phyloP scores from a whole-genome alignment of 495 filamentous ascomycete species.

The Talaromyces ruber region DNA sequence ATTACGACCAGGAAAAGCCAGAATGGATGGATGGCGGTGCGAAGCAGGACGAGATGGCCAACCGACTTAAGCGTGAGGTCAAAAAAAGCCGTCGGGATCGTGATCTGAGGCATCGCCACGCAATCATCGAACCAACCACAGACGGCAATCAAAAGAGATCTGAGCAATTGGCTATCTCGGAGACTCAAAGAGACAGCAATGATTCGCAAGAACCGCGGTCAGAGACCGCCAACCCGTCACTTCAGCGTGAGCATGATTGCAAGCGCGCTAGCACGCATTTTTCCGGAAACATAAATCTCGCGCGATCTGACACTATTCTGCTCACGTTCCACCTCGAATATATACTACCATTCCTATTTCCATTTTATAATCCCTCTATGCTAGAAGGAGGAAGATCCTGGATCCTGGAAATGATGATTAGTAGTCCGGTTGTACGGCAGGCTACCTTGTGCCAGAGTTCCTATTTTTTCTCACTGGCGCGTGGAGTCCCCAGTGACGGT shows the following conservation, averaged over 20 bases:
- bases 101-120: not conserved
- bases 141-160: not conserved
- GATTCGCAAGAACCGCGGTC: not conserved
- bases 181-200: constrained; percentile 1
- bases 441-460: constrained; percentile 37
- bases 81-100: constrained; percentile 25
- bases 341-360: constrained; percentile 44
- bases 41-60: constrained; percentile 39
- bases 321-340: constrained; percentile 42
- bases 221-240: not conserved
- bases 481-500: constrained; percentile 15
- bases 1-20: constrained; percentile 39
- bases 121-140: constrained; percentile 1
- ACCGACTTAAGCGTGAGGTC: constrained; percentile 40
- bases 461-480: constrained; percentile 34
- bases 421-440: constrained; percentile 43
- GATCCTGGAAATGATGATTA: constrained; percentile 43
- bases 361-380: constrained; percentile 42
- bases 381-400: constrained; percentile 41
- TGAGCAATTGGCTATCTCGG: not conserved
- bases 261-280: constrained; percentile 4
- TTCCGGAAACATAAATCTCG: constrained; percentile 11
- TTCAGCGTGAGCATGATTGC: not conserved
- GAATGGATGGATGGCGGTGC: constrained; percentile 47
- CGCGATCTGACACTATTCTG: constrained; percentile 16